Evolutionary conservation across 306 rosid species (phyloP), one percentile per base, ranked within the genome.

Genomic region (Vicia sativa): DNA sequence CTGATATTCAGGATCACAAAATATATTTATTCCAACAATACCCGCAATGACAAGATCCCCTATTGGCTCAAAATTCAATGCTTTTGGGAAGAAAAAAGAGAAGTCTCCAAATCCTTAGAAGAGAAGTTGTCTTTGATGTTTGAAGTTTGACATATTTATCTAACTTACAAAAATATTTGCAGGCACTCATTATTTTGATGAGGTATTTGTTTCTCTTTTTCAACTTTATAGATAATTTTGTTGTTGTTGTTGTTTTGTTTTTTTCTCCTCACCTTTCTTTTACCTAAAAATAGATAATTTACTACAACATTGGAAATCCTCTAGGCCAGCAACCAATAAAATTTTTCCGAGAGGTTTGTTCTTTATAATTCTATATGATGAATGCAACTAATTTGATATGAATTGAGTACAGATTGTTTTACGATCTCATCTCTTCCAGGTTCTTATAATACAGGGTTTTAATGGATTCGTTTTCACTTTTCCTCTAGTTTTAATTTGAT

Each of bases 261-360:
- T 62, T 8, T 5, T 23, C 15, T 12, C 9, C 76, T 79, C n/a
- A 68, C 53, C 37, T 19, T 54, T 78, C 73, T 74, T 23, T 62
- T 65, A 45, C 5, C 11, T 21, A 59, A 76, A 65, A 58, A 72
- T 78, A 92, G 97, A 87, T 92, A 71, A 82, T 91, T 49, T 89
- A 89, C 83, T 91, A 96, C 85, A 91, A 91, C 83, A 91, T 89
- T 57, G 97, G 96, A 80, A 89, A 91, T 76, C 96, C 97, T 48
- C 97, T 89, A 76, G 91, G 96, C 21, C 97, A 91, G 89, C 82
- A 72, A 68, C 95, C 95, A 18, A 82, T 89, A 25, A 42, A 91
- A 3, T 90, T 81, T 81, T 93, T 93, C 85, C 88, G 96, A 43
- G 99, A 93, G 99, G 99, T 93, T 73, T 68, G 84, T 78, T 76